Evolutionary conservation across 1,284 basidiomycete genomes (phyloP).

Genomic region (Cyathus olla): DNA sequence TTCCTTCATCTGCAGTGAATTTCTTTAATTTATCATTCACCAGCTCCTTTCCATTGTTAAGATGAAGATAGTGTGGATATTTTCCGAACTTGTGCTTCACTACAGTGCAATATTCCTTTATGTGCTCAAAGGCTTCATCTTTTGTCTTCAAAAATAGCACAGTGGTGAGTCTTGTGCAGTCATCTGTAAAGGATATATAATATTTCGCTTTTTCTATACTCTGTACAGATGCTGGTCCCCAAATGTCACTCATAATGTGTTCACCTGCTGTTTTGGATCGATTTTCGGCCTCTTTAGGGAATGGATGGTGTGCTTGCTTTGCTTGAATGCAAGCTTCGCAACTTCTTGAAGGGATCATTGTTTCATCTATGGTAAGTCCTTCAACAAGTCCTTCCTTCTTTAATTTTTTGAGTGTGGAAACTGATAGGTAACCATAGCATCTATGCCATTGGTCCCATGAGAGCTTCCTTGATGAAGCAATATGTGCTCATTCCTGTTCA

Average conservation of each 20-base stretch:
- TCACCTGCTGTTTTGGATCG: conserved; percentile 8
- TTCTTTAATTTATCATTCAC: conserved; percentile 20
- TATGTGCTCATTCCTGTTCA: conserved; percentile 10
- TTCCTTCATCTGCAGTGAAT: conserved; percentile 22
- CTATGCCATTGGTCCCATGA: conserved; percentile 30
- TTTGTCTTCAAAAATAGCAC: conserved; percentile 27
- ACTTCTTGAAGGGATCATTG: conserved; percentile 19
- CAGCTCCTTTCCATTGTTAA: conserved; percentile 33
- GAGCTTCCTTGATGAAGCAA: conserved; percentile 7
- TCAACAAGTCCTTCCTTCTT: conserved; percentile 15
- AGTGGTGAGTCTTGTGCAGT: background rate
- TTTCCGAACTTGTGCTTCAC: conserved; percentile 18
- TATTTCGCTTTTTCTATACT: conserved; percentile 15
- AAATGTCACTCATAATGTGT: conserved; percentile 14
- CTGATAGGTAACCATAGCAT: conserved; percentile 22
- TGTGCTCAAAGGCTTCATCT: conserved; percentile 10
- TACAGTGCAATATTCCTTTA: background rate
- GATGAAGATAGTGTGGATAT: conserved; percentile 16
- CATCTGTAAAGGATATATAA: conserved; percentile 28
- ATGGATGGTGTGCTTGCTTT: conserved; percentile 10
- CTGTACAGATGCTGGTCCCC: conserved; percentile 16
- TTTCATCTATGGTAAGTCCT: conserved; percentile 24
- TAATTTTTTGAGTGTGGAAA: conserved; percentile 15
- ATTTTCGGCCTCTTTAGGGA: conserved; percentile 10
- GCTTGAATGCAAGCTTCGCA: conserved; percentile 16